These are phyloP conservation scores for Phanerochaete sordida DNA, from an alignment of 768 basidiomycete genomes.

Conservation along the genomic window DNA sequence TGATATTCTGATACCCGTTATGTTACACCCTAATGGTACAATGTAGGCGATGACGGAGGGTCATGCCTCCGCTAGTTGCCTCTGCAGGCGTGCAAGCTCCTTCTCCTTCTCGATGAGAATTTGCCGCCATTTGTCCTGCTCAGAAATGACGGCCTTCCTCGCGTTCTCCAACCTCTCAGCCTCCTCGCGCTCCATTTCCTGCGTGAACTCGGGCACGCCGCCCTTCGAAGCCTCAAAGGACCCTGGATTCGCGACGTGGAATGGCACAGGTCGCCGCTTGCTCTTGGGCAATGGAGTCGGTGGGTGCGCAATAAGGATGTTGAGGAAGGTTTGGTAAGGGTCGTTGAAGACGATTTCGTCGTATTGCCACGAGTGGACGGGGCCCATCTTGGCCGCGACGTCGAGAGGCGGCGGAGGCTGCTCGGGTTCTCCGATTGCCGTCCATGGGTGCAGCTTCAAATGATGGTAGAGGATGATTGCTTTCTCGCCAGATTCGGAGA, in stretches of 20 bases:
- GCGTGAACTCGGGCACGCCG: constrained; percentile 80
- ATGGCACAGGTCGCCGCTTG: constrained; percentile 63
- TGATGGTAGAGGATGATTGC: constrained; percentile 85
- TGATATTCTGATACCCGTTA: background rate
- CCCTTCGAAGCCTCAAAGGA: constrained; percentile 63
- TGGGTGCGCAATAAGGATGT: constrained; percentile 73
- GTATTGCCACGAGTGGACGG: constrained; percentile 97
- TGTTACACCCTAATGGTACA: constrained; percentile 1
- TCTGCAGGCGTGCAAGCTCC: constrained; percentile 70
- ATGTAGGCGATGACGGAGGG: background rate
- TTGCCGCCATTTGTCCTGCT: constrained; percentile 71
- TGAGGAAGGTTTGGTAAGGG: constrained; percentile 84
- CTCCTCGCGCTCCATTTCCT: constrained; percentile 86
- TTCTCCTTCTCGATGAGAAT: constrained; percentile 78
- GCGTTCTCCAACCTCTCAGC: constrained; percentile 76
- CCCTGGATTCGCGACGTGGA: constrained; percentile 51
- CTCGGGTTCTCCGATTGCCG: constrained; percentile 56
- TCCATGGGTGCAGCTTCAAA: constrained; percentile 93
- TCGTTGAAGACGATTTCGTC: constrained; percentile 97
- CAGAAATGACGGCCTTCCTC: constrained; percentile 60
- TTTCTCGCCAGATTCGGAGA: constrained; percentile 89
- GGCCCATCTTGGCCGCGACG: constrained; percentile 61
- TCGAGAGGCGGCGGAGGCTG: constrained; percentile 54
- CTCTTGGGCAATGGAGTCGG: constrained; percentile 75
- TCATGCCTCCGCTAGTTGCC: constrained; percentile 33